phyloP scores from a whole-genome alignment of 139 green algal genomes.

The Desmodesmus armatus region DNA sequence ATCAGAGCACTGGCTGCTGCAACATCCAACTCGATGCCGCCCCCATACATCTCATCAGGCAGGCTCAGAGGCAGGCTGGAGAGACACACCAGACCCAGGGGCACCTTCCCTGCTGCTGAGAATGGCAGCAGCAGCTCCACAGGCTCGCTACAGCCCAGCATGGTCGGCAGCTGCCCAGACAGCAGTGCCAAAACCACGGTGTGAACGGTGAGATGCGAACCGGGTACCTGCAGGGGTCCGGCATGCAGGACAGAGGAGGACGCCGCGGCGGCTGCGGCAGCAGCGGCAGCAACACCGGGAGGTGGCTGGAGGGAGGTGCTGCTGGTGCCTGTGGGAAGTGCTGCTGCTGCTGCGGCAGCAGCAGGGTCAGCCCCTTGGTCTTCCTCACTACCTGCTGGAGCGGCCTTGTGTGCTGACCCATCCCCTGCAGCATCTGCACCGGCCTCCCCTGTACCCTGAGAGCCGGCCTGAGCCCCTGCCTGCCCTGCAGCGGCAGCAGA shows the following conservation, averaged over 20 bases:
- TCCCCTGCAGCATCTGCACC: background rate
- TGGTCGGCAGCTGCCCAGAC: background rate
- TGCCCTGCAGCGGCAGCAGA: background rate
- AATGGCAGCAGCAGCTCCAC: conserved; percentile 35
- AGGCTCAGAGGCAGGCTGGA: conserved; percentile 19
- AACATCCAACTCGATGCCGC: too few relatives aligned
- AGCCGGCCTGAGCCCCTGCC: background rate
- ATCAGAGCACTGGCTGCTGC: too few relatives aligned
- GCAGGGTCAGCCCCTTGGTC: background rate
- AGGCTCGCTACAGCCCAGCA: background rate
- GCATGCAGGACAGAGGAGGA: background rate
- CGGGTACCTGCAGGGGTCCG: background rate
- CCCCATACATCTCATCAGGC: conserved; percentile 12
- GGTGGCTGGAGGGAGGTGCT: too few relatives aligned
- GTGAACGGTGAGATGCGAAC: background rate
- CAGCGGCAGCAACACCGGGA: background rate
- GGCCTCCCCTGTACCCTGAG: background rate
- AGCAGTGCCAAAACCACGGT: conserved; percentile 12
- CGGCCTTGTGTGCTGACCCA: too few relatives aligned
- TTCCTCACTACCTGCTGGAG: background rate
- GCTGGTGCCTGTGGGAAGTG: background rate
- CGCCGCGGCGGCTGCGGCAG: background rate
- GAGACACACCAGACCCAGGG: conserved; percentile 34
- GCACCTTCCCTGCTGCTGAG: background rate
- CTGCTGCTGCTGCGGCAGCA: background rate